Evolutionary conservation across 371 early-diverging fungal species (phyloP).

Genomic region (Mortierella sp.): DNA sequence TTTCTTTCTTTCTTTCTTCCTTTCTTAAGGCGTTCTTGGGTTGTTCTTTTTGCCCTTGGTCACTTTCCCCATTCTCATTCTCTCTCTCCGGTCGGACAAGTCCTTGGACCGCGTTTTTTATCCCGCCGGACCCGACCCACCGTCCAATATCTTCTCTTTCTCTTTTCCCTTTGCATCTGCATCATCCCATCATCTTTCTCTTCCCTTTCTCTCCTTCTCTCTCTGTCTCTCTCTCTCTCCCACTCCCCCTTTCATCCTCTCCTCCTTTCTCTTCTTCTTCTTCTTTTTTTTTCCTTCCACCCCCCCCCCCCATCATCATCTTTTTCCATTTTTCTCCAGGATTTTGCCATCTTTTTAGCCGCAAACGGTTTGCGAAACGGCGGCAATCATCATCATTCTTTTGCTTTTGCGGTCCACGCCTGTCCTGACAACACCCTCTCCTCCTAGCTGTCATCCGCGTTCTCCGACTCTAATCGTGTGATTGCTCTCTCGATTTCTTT

Average conservation of each 20-base stretch:
- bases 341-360: neutral
- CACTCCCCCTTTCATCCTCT: neutral
- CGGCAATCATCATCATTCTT: neutral
- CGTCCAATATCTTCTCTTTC: neutral
- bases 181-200: neutral
- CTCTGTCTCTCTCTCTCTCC: slow-evolving; percentile 6
- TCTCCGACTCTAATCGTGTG: neutral
- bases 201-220: slow-evolving; percentile 7
- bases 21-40: no score
- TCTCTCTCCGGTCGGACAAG: no score
- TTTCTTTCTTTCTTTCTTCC: no score
- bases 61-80: no score
- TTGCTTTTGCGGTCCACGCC: neutral
- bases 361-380: no score
- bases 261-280: neutral
- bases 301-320: neutral
- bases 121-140: neutral
- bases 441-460: neutral
- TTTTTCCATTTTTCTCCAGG: neutral
- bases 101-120: no score
- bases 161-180: neutral
- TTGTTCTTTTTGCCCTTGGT: no score
- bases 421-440: neutral
- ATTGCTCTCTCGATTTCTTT: neutral
- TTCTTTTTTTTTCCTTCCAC: neutral